Conservation (phyloP, 768 basidiomycete genomes). For the Auriscalpium orientale region DNA sequence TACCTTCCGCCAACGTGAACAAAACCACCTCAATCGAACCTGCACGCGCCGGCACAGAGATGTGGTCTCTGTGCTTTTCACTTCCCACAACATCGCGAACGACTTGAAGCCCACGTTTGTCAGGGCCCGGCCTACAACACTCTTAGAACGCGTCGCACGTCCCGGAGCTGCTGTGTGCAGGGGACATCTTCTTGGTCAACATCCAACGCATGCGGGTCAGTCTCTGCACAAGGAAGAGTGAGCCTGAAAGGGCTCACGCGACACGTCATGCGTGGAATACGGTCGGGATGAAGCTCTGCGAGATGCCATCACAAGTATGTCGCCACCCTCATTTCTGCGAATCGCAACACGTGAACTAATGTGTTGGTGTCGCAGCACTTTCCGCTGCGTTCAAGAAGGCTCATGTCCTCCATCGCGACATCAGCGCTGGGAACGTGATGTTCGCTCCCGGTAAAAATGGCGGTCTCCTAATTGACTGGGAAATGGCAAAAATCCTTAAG, state of each 20-base stretch:
- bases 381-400: not conserved
- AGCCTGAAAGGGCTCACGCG: not conserved
- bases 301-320: not conserved
- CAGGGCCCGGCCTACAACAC: not conserved
- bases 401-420: not conserved
- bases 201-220: not conserved
- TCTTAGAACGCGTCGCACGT: not conserved
- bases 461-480: not conserved
- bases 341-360: not conserved
- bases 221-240: not conserved
- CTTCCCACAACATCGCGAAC: too few species aligned
- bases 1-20: too few species aligned
- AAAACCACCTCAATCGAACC: too few species aligned
- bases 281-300: not conserved
- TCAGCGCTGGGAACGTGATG: not conserved
- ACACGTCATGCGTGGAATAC: not conserved
- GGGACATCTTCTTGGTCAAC: not conserved
- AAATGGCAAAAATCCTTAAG: not conserved
- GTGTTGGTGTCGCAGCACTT: not conserved
- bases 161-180: not conserved
- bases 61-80: too few species aligned
- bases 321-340: not conserved
- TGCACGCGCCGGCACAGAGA: too few species aligned
- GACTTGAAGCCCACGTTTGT: too few species aligned
- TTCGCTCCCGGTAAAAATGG: not conserved